Conservation (phyloP, 139 green algal genomes). For the Chlamydomonas applanata region DNA sequence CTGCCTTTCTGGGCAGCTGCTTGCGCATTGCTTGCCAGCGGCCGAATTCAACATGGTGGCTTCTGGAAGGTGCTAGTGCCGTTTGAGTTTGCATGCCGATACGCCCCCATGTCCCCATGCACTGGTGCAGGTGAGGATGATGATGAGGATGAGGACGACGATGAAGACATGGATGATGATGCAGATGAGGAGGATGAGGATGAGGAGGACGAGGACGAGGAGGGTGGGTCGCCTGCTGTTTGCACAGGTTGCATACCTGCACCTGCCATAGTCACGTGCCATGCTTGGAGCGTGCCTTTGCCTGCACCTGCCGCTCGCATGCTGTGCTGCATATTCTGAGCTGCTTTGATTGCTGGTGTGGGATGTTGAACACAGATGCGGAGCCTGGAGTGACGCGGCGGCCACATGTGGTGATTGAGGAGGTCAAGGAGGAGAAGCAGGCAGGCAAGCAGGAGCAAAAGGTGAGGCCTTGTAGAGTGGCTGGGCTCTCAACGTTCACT, state of each 20-base stretch:
- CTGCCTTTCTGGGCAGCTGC: no score
- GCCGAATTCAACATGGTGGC: no score
- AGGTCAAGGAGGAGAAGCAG: constrained; percentile 36
- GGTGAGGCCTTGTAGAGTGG: no score
- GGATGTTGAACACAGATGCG: background rate
- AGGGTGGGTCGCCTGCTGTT: background rate
- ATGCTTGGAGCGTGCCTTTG: no score
- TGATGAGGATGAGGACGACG: constrained; percentile 39
- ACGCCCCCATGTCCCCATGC: background rate
- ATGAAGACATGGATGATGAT: constrained; percentile 32
- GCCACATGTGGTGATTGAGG: constrained; percentile 57
- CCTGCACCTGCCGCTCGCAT: background rate
- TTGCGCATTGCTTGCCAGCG: no score
- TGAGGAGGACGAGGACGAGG: constrained; percentile 29
- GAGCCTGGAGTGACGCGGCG: background rate
- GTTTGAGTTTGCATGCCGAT: no score
- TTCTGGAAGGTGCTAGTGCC: constrained; percentile 8
- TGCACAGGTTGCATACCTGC: no score
- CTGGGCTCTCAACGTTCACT: no score
- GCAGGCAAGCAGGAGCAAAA: constrained; percentile 22
- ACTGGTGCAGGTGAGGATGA: constrained; percentile 41
- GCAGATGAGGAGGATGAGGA: background rate
- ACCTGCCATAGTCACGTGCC: no score
- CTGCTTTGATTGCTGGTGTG: background rate
- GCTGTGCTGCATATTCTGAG: no score